A percentile compares a stretch with the other conserved stretches of the same genome.
These are phyloP conservation scores for Penicillium pulvis DNA, from an alignment of 495 filamentous ascomycete species.

Conservation along the genomic window DNA sequence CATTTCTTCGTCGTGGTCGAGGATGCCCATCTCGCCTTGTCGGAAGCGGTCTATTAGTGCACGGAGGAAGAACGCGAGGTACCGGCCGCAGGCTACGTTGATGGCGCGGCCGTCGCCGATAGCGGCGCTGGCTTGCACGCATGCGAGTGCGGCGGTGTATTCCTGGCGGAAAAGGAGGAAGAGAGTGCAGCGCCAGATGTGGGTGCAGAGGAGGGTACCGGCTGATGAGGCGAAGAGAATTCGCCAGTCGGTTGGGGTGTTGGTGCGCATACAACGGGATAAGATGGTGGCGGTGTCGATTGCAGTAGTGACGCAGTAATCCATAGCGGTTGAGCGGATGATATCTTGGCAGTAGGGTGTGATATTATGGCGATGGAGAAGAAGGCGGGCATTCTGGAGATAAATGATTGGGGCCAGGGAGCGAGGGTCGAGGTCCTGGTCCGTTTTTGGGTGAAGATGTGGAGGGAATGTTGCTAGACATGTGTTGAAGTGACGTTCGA, in stretches of 20 bases:
- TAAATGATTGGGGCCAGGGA: slow-evolving; percentile 72
- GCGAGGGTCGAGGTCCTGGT: slow-evolving; percentile 69
- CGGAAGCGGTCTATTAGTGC: slow-evolving; percentile 59
- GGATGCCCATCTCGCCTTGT: slow-evolving; percentile 51
- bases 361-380: slow-evolving; percentile 91
- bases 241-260: slow-evolving; percentile 46
- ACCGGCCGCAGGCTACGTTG: slow-evolving; percentile 78
- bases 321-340: slow-evolving; percentile 68
- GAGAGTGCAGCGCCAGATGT: slow-evolving; percentile 87
- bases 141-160: slow-evolving; percentile 69
- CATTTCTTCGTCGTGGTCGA: slow-evolving; percentile 87
- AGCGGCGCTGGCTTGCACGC: slow-evolving; percentile 67
- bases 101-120: slow-evolving; percentile 70
- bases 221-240: slow-evolving; percentile 55
- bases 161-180: slow-evolving; percentile 75
- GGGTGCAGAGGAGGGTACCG: slow-evolving; percentile 72
- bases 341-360: slow-evolving; percentile 67
- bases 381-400: slow-evolving; percentile 78
- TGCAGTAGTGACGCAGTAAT: slow-evolving; percentile 73
- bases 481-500: slow-evolving; percentile 76
- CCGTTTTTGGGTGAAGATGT: slow-evolving; percentile 64
- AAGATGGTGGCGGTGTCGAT: slow-evolving; percentile 78
- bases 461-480: slow-evolving; percentile 76
- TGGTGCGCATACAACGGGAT: slow-evolving; percentile 58
- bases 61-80: slow-evolving; percentile 80